These are phyloP conservation scores for Eucalyptus curtisii DNA, from an alignment of 345 rosid species.

Conservation along the genomic window DNA sequence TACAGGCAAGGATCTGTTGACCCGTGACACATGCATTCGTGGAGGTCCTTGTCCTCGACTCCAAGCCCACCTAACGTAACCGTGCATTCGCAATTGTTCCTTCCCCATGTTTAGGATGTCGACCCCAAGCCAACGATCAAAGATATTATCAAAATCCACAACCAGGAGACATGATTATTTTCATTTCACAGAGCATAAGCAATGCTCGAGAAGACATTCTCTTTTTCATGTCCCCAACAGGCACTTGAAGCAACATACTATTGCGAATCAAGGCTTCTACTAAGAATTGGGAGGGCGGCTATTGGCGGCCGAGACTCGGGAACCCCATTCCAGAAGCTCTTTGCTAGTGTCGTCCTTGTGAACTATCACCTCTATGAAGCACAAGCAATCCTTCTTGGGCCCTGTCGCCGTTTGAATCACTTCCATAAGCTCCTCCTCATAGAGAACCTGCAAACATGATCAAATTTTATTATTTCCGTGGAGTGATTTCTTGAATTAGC, in stretches of 20 bases:
- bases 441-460: conserved; percentile 21
- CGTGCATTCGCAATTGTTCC: background rate
- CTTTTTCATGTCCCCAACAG: too few relatives aligned
- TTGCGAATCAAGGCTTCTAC: background rate
- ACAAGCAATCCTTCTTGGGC: conserved; percentile 9
- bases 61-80: background rate
- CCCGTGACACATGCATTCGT: background rate
- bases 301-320: conserved; percentile 66
- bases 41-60: background rate
- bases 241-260: background rate
- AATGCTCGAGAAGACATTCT: background rate
- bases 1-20: background rate
- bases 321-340: conserved; percentile 70
- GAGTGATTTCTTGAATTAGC: background rate
- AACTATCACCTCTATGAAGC: conserved; percentile 64
- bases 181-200: background rate
- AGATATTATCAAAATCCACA: background rate
- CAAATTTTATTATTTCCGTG: background rate
- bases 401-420: conserved; percentile 17
- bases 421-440: conserved; percentile 51
- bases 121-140: too few relatives aligned
- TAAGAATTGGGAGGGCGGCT: conserved; percentile 69
- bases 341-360: conserved; percentile 63
- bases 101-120: background rate
- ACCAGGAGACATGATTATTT: background rate